These are phyloP conservation scores for Ustilago hordei DNA, from an alignment of 1,284 basidiomycete species.

Conservation along the genomic window DNA sequence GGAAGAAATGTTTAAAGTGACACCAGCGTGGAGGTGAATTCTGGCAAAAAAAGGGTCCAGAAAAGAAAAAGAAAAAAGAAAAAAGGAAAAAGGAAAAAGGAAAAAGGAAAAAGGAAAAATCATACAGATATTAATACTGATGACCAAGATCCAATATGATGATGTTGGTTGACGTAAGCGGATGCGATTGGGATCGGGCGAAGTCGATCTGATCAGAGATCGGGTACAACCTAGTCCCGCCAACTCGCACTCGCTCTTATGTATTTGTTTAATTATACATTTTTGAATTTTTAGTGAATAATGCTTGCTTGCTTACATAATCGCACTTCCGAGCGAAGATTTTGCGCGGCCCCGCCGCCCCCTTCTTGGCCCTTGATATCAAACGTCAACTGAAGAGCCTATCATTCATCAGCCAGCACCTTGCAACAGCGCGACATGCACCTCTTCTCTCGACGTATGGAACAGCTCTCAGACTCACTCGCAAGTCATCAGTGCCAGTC, in stretches of 20 bases:
- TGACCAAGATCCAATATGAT: too few species aligned
- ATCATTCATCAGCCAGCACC: not conserved
- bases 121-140: too few species aligned
- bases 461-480: too few species aligned
- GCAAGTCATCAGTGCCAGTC: not conserved
- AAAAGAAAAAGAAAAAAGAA: not conserved
- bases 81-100: too few species aligned
- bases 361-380: not conserved
- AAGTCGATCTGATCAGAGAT: too few species aligned
- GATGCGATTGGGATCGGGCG: too few species aligned
- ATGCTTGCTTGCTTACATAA: slow-evolving; percentile 22
- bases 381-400: not conserved
- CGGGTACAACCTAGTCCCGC: too few species aligned
- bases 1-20: not conserved
- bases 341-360: too few species aligned
- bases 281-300: slow-evolving; percentile 1
- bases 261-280: too few species aligned
- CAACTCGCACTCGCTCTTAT: not conserved
- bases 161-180: too few species aligned
- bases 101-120: too few species aligned
- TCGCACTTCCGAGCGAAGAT: slow-evolving; percentile 11
- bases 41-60: not conserved
- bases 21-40: slow-evolving; percentile 5
- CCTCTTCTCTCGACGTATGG: too few species aligned
- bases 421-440: not conserved